Base-by-base conservation (phyloP, 2,329 filamentous ascomycete species). In the Stagonosporopsis tanaceti region DNA sequence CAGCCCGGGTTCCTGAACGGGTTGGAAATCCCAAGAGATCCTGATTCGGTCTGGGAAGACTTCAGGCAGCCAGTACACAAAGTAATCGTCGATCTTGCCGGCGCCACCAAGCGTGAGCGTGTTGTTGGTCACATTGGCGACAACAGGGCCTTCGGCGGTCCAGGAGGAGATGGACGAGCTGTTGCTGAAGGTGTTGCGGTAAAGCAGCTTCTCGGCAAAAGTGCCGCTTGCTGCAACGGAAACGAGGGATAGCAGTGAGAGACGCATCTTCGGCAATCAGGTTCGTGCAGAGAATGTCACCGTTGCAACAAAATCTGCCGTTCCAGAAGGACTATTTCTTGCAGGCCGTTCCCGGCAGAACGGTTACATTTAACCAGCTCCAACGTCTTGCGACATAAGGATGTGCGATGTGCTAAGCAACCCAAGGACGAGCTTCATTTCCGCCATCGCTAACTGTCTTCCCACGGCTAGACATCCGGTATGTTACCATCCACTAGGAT, bases 141-240 rank as follows among this genome's bases (percentile, higher is more conserved):
- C 64, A 8, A 74, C 53, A 8, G 70, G 70, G 5, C 72, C 72
- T 57, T 75, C 72, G 4, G 76, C 74, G 50, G 62, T 71, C 47
- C 69, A 77, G 20, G 54, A 53, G 6, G 71, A 71, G 28, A 75
- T 77, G 7, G 57, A 41, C 6, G 51, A 61, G 25, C 38, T 69
- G n/a, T 60, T 58, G 46, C 55, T 59, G 40, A 75, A 70, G 24
- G 66, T 69, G 57, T 74, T 75, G 60, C 68, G 63, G 52, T 72
- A 75, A 68, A 75, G 71, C 12, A 76, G 69, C 15, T 64, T 69
- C 3, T 73, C 73, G 5, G 70, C 69, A 39, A 69, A 77, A 37
- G 45, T 40, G n/a, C 40, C 41, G 28, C 46, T 41, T 4, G 52
- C 50, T 17, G 53, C 30, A 14, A 50, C 27, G 3, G 48, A 47